These are phyloP conservation scores for Annulohypoxylon bovei DNA, from an alignment of 495 filamentous ascomycete species.

Conservation along the genomic window DNA sequence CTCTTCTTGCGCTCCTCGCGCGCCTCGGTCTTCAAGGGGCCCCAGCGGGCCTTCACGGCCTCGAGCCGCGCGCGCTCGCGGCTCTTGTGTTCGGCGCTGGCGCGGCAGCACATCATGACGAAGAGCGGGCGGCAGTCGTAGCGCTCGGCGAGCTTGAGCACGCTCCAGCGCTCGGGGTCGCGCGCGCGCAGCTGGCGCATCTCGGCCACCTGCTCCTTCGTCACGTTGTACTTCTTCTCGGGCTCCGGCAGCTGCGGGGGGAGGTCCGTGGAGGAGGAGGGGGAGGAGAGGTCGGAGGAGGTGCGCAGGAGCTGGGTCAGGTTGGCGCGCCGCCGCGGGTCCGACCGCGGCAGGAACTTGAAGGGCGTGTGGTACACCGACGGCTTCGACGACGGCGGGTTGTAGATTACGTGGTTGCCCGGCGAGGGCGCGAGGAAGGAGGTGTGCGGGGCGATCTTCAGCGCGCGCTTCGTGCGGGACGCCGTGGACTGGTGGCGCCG, in stretches of 20 bases:
- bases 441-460: slow-evolving; percentile 76
- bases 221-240: slow-evolving; percentile 79
- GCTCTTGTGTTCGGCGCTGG: slow-evolving; percentile 50
- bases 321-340: slow-evolving; percentile 69
- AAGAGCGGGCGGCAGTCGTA: slow-evolving; percentile 84
- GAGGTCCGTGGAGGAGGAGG: slow-evolving; percentile 49
- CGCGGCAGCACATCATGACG: slow-evolving; percentile 65
- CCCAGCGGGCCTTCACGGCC: slow-evolving; percentile 76
- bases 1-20: slow-evolving; percentile 78
- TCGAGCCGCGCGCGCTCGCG: slow-evolving; percentile 57
- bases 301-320: slow-evolving; percentile 53
- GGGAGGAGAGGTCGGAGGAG: neutral
- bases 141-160: slow-evolving; percentile 71
- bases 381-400: slow-evolving; percentile 87
- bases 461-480: slow-evolving; percentile 74
- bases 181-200: slow-evolving; percentile 73
- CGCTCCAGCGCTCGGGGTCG: slow-evolving; percentile 79
- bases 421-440: slow-evolving; percentile 65
- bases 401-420: slow-evolving; percentile 80
- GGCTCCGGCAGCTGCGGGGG: slow-evolving; percentile 60
- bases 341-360: slow-evolving; percentile 85
- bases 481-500: slow-evolving; percentile 74
- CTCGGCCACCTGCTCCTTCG: slow-evolving; percentile 75
- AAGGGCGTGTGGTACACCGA: slow-evolving; percentile 86
- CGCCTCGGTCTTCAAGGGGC: slow-evolving; percentile 72